Conservation (phyloP, 1,284 basidiomycete genomes). For the Rugosomyces carneus region DNA sequence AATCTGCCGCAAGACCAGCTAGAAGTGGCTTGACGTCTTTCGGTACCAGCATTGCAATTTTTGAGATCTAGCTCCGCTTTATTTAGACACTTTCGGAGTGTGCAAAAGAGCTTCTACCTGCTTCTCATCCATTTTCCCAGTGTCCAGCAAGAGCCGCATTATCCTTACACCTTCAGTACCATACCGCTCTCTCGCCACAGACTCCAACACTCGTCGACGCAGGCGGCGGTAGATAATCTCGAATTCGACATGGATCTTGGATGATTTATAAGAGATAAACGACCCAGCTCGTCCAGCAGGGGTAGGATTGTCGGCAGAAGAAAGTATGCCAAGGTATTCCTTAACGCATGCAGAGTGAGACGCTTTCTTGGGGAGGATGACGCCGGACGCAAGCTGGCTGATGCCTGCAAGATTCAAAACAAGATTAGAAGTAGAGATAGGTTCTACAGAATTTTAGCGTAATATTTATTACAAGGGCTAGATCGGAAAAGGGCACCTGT, state of each 20-base stretch:
- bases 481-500: slow-evolving; percentile 47
- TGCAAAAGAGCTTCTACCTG: slow-evolving; percentile 49
- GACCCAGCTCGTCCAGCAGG: slow-evolving; percentile 57
- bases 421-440: slow-evolving; percentile 57
- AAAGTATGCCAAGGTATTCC: slow-evolving; percentile 73
- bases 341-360: slow-evolving; percentile 56
- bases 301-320: slow-evolving; percentile 77
- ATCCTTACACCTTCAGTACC: slow-evolving; percentile 86
- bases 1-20: slow-evolving; percentile 72
- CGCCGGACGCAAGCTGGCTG: slow-evolving; percentile 48
- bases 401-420: slow-evolving; percentile 57
- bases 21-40: slow-evolving; percentile 84
- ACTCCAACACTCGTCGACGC: slow-evolving; percentile 70
- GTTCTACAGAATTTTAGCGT: slow-evolving; percentile 36
- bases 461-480: background rate
- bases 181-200: slow-evolving; percentile 78
- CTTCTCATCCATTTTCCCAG: slow-evolving; percentile 97
- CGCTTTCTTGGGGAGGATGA: slow-evolving; percentile 53
- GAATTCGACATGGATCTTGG: slow-evolving; percentile 80
- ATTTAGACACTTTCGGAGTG: background rate
- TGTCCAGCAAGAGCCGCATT: slow-evolving; percentile 73
- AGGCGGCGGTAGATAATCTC: slow-evolving; percentile 70
- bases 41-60: slow-evolving; percentile 86
- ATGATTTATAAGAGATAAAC: slow-evolving; percentile 63
- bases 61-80: slow-evolving; percentile 65